phyloP scores from a whole-genome alignment of 139 green algal genomes.

The Klebsormidium nitens region DNA sequence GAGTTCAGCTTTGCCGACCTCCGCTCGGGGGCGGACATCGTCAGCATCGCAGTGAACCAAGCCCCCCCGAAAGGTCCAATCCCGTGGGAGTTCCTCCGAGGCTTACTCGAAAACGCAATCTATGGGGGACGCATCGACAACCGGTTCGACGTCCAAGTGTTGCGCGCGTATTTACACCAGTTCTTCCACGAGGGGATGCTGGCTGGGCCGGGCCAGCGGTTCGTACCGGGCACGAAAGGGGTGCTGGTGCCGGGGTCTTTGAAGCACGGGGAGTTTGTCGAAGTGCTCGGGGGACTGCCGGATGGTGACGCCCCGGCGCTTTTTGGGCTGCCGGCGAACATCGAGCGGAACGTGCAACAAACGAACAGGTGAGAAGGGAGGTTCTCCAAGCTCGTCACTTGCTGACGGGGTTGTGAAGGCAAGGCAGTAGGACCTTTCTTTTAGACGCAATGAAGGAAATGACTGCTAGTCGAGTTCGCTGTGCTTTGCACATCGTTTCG shows the following conservation, averaged over 20 bases:
- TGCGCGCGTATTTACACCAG: slow-evolving; percentile 55
- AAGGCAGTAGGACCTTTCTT: not conserved
- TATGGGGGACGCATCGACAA: slow-evolving; percentile 75
- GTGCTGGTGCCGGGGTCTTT: slow-evolving; percentile 36
- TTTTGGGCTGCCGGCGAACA: slow-evolving; percentile 69
- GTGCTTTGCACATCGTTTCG: not conserved
- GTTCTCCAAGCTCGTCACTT: not conserved
- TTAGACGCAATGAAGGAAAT: not conserved
- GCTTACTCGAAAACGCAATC: slow-evolving; percentile 65
- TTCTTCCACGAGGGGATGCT: slow-evolving; percentile 49
- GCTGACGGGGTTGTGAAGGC: not conserved
- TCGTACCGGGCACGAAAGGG: slow-evolving; percentile 43
- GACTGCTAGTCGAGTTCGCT: not conserved
- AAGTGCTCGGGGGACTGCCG: slow-evolving; percentile 44
- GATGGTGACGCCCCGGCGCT: slow-evolving; percentile 54
- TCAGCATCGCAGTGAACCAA: slow-evolving; percentile 46
- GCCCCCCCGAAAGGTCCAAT: slow-evolving; percentile 15
- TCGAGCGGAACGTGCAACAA: slow-evolving; percentile 54
- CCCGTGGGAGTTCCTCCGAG: slow-evolving; percentile 62
- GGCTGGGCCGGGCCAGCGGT: not conserved
- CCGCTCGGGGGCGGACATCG: slow-evolving; percentile 58
- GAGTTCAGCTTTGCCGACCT: slow-evolving; percentile 76
- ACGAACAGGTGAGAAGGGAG: too few species aligned
- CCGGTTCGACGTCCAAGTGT: slow-evolving; percentile 50
- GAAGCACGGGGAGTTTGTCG: slow-evolving; percentile 47